Conservation (phyloP, 345 rosid species). For the Syzygium oleosum region DNA sequence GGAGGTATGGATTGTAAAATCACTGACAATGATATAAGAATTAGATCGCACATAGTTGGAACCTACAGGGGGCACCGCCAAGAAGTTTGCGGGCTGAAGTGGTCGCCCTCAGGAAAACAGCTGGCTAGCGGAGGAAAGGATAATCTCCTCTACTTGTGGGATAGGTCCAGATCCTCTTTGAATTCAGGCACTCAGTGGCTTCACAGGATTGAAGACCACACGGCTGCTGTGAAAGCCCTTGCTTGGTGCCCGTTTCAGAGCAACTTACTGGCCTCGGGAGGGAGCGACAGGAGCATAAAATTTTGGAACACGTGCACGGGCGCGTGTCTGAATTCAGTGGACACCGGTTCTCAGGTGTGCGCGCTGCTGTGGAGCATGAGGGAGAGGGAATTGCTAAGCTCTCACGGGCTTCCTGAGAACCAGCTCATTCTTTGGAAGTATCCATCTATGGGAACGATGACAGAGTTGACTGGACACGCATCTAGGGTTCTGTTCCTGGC, state of each 20-base stretch:
- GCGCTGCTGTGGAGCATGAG: conserved; percentile 31
- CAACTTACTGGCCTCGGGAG: conserved; percentile 31
- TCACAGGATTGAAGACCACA: conserved; percentile 32
- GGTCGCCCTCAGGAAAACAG: conserved; percentile 35
- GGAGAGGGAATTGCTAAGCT: conserved; percentile 33
- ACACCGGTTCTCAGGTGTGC: conserved; percentile 33
- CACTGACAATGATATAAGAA: conserved; percentile 26
- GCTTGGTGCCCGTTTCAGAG: conserved; percentile 42
- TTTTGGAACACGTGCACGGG: conserved; percentile 35
- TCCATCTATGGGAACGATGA: conserved; percentile 33
- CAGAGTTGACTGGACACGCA: conserved; percentile 31
- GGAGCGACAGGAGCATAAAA: conserved; percentile 23
- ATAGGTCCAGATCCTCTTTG: conserved; percentile 20
- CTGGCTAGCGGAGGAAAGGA: conserved; percentile 45
- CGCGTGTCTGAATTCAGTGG: conserved; percentile 24
- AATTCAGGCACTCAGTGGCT: conserved; percentile 26
- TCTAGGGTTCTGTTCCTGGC: conserved; percentile 38
- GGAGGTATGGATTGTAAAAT: conserved; percentile 36
- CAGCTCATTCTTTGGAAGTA: conserved; percentile 37
- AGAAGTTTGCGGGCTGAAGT: conserved; percentile 36
- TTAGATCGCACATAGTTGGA: conserved; percentile 21
- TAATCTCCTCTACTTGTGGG: conserved; percentile 33
- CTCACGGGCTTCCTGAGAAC: conserved; percentile 25
- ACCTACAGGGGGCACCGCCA: conserved; percentile 24
- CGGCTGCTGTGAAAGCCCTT: conserved; percentile 31